Percentiles rank a stretch among this genome's conserved stretches.
These are phyloP conservation scores for Thermoascus crustaceus DNA, from an alignment of 2,329 filamentous ascomycete species.

Conservation along the genomic window DNA sequence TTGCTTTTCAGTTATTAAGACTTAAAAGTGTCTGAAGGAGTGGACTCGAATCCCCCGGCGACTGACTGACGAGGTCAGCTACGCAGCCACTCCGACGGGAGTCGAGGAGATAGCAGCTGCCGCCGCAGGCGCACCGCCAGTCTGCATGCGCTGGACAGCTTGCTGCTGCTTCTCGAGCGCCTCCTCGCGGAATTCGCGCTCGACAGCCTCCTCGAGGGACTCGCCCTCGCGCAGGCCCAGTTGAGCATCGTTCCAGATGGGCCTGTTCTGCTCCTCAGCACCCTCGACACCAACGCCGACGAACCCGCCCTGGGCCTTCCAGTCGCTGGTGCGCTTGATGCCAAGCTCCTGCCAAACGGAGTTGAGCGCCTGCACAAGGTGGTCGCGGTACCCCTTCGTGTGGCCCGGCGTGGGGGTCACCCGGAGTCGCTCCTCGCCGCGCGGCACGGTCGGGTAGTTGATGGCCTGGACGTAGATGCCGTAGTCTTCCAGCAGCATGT, in stretches of 20 bases:
- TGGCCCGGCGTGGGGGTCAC: conserved; percentile 96
- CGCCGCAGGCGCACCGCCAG: conserved; percentile 10
- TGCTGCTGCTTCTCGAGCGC: conserved; percentile 9
- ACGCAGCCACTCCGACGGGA: conserved; percentile 23
- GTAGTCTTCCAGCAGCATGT: conserved; percentile 82
- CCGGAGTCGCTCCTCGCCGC: conserved; percentile 92
- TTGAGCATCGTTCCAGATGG: conserved; percentile 91
- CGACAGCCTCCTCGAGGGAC: conserved; percentile 51
- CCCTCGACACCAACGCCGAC: conserved; percentile 78
- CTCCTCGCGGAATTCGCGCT: conserved; percentile 28
- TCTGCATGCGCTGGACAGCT: conserved; percentile 6
- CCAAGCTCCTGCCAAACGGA: conserved; percentile 79
- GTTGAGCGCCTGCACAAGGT: conserved; percentile 76
- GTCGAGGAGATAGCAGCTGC: conserved; percentile 16
- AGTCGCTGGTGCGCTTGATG: conserved; percentile 88
- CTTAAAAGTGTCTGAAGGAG: conserved; percentile 1
- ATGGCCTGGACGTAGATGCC: conserved; percentile 97
- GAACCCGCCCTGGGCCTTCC: conserved; percentile 85
- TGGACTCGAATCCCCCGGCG: conserved; percentile 1
- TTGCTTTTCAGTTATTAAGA: too few relatives aligned
- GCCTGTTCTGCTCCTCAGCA: conserved; percentile 49
- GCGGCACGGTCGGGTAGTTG: conserved; percentile 97
- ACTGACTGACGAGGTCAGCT: conserved; percentile 6
- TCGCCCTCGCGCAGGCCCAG: conserved; percentile 59
- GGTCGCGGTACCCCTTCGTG: conserved; percentile 71